Evolutionary conservation across 345 rosid species (phyloP), one percentile per base, ranked within the genome.

Genomic region (Anacardium occidentale): DNA sequence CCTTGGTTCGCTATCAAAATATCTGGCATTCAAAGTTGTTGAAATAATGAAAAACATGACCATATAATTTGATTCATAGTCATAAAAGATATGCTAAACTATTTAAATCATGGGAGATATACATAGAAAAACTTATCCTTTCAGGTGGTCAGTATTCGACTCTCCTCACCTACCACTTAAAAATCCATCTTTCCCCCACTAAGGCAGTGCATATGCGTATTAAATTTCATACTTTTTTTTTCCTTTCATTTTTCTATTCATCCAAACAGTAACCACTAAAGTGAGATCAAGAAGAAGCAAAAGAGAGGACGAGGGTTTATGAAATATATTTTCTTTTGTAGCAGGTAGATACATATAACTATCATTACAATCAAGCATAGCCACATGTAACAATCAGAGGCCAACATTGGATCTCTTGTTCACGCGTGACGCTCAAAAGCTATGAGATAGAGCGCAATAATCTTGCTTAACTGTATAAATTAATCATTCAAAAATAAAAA

Each of bases 351-450:
- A 74, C 74, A 55, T 69, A 73, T 60, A 54, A 51, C 65, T 81
- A 70, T 66, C 79, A 72, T 42, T 1, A 45, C 25, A 66, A 37
- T 57, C 61, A 15, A 47, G 22, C 29, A 51, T 24, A 58, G 83
- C 78, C 88, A 82, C 79, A 56, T 76, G 80, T 64, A 77, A 61
- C 74, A 10, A 66, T 64, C 7, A 34, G 47, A 77, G 51, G 69
- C 60, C 64, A 60, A 74, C 67, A 71, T 68, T 60, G 70, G 68
- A 67, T 52, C 20, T 37, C 22, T 15, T 32, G 26, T 24, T 63
- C 76, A 79, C 77, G 80, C 83, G 79, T 64, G 80, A 62, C 70
- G 12, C 52, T 79, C 70, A 74, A 74, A 78, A 78, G 77, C 54
- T 7, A 44, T 3, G 57, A 66, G 75, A 75, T 73, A 73, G 67